These are phyloP conservation scores for Thermochaetoides thermophila DNA, from an alignment of 495 filamentous ascomycete genomes.

Conservation along the genomic window DNA sequence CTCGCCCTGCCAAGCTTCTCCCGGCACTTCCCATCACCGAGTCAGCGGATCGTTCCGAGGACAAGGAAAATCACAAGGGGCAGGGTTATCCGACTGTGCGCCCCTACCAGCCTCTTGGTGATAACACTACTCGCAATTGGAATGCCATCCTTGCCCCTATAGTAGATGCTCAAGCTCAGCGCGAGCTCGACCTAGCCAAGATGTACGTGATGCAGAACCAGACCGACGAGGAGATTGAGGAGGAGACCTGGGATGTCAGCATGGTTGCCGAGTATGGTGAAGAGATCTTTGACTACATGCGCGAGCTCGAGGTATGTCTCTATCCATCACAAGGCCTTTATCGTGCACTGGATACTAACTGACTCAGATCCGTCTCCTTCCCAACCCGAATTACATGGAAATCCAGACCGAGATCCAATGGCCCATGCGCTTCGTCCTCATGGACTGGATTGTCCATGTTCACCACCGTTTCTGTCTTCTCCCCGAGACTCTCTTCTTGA, in stretches of 20 bases:
- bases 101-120: slow-evolving; percentile 55
- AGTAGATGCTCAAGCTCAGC: slow-evolving; percentile 41
- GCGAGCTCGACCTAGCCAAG: slow-evolving; percentile 57
- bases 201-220: slow-evolving; percentile 45
- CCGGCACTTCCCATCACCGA: slow-evolving; percentile 25
- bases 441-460: slow-evolving; percentile 97
- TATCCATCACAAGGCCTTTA: no score
- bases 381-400: slow-evolving; percentile 89
- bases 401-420: slow-evolving; percentile 93
- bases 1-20: slow-evolving; percentile 7
- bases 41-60: slow-evolving; percentile 61
- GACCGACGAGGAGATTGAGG: slow-evolving; percentile 48
- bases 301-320: slow-evolving; percentile 64
- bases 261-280: slow-evolving; percentile 96
- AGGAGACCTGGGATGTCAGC: slow-evolving; percentile 85
- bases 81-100: slow-evolving; percentile 68
- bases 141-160: slow-evolving; percentile 60
- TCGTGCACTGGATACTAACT: no score
- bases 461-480: slow-evolving; percentile 81
- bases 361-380: slow-evolving; percentile 69
- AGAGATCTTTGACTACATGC: slow-evolving; percentile 90
- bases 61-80: slow-evolving; percentile 55
- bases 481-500: slow-evolving; percentile 87
- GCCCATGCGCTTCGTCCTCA: slow-evolving; percentile 94
- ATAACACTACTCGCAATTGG: slow-evolving; percentile 61